These are phyloP conservation scores for Monilinia laxa DNA, from an alignment of 2,329 filamentous ascomycete genomes.

Conservation along the genomic window DNA sequence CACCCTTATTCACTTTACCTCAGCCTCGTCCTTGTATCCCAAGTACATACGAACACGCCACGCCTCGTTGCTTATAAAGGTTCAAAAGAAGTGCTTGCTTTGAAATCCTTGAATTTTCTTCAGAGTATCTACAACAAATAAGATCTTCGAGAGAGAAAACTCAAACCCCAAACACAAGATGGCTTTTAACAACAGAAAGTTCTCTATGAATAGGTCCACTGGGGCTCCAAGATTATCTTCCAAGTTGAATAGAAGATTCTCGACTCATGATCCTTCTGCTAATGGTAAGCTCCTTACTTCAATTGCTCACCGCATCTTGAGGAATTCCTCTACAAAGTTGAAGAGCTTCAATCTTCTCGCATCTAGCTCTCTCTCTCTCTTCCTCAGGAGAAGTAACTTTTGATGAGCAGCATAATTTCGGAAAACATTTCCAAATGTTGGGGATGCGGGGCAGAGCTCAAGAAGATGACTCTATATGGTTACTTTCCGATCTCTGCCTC, in stretches of 20 bases:
- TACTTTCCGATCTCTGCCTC: not conserved
- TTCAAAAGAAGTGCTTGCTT: too few relatives aligned
- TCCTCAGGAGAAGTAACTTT: not conserved
- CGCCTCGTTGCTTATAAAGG: not conserved
- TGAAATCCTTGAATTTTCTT: not conserved
- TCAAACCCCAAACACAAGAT: slow-evolving; percentile 28
- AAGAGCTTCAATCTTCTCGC: not conserved
- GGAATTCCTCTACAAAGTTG: not conserved
- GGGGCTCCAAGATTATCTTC: slow-evolving; percentile 55
- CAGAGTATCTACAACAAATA: not conserved
- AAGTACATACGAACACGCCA: not conserved
- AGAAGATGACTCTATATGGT: not conserved
- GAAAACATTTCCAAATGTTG: not conserved
- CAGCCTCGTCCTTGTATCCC: not conserved
- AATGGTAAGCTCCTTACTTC: slow-evolving; percentile 49
- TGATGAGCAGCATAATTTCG: not conserved
- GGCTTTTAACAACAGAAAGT: slow-evolving; percentile 57
- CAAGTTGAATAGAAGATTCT: slow-evolving; percentile 52
- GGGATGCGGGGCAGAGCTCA: slow-evolving; percentile 6
- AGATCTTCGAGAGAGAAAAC: not conserved
- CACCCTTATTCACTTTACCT: slow-evolving; percentile 12
- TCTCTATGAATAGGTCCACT: slow-evolving; percentile 66
- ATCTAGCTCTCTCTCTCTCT: not conserved
- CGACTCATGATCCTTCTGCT: slow-evolving; percentile 54
- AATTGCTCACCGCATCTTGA: not conserved